These are phyloP conservation scores for Tephrocybe rancida DNA, from an alignment of 768 basidiomycete genomes.

Conservation along the genomic window DNA sequence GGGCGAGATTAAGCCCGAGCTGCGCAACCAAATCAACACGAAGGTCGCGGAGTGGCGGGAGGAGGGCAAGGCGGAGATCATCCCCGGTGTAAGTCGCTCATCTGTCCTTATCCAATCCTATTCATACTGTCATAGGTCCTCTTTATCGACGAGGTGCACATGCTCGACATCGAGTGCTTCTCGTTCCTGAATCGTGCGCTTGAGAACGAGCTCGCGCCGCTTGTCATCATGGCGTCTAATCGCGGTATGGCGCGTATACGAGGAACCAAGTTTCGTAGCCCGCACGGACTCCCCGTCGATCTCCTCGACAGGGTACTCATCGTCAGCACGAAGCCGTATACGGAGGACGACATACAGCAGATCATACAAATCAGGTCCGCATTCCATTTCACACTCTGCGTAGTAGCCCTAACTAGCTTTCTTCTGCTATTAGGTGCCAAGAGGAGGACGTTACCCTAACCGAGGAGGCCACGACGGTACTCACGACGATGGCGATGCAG, in stretches of 20 bases:
- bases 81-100: constrained; percentile 77
- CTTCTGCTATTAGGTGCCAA: constrained; percentile 62
- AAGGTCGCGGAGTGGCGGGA: constrained; percentile 98
- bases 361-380: constrained; percentile 90
- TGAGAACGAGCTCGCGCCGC: constrained; percentile 89
- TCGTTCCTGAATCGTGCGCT: constrained; percentile 97
- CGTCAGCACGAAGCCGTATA: constrained; percentile 89
- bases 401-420: neutral
- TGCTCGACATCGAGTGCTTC: constrained; percentile 99
- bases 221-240: constrained; percentile 99
- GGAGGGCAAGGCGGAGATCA: constrained; percentile 97
- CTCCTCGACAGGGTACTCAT: constrained; percentile 95
- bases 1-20: constrained; percentile 97
- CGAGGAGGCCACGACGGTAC: constrained; percentile 69
- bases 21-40: constrained; percentile 94
- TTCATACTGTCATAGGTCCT: constrained; percentile 65
- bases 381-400: neutral
- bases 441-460: constrained; percentile 94
- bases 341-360: constrained; percentile 80
- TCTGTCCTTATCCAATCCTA: neutral
- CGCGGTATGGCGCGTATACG: constrained; percentile 93
- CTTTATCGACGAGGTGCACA: constrained; percentile 99
- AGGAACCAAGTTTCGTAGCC: constrained; percentile 92
- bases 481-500: constrained; percentile 86
- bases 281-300: constrained; percentile 94